Base-by-base conservation (phyloP, 2,329 filamentous ascomycete species). In the Cladophialophora yegresii region DNA sequence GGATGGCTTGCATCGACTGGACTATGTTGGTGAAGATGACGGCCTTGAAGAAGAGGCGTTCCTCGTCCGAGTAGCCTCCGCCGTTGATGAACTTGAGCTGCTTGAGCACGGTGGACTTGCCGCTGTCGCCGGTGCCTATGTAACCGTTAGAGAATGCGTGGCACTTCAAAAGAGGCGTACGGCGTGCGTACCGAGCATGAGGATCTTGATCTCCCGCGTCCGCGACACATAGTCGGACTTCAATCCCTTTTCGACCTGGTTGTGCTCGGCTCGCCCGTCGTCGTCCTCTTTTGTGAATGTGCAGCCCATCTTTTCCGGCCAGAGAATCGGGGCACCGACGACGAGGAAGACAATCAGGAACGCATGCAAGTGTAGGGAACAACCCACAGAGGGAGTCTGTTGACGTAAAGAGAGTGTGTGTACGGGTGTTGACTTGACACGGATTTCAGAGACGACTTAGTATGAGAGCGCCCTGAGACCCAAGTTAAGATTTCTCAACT, bases 261-360 rank as follows among this genome's bases (percentile, higher is more conserved):
- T 93, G 79, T 98, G 98, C 74, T 95, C 89, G 84, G 92, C 91
- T 90, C 97, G 98, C 83, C 93, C 93, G 92, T 98, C 95, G 89
- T 97, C 97, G 83, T 98, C 95, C 84, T 98, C 95, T 77, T 95
- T 96, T 80, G 93, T 98, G 91, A 97, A 96, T 82, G 93, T 93
- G 81, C 95, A 99, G 88, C 95, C 95, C 95, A 99, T 99, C 75
- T 84, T 92, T 4, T 32, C 22, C 7, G 28, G 10, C 20, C 22
- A 33, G 30, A 8, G 28, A 2, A 43, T 16, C 49, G 23, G 28
- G 23, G 55, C 23, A n/a, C 43, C 8, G 30, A n/a, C 26, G 1
- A 49, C 12, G 13, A n/a, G 20, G 12, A 43, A 8, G 7, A n/a
- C 3, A 3, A 16, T 43, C 36, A 43, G 36, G 16, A 16, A n/a